phyloP scores from a whole-genome alignment of 2,329 filamentous ascomycete genomes.

The Microdochium paspali region DNA sequence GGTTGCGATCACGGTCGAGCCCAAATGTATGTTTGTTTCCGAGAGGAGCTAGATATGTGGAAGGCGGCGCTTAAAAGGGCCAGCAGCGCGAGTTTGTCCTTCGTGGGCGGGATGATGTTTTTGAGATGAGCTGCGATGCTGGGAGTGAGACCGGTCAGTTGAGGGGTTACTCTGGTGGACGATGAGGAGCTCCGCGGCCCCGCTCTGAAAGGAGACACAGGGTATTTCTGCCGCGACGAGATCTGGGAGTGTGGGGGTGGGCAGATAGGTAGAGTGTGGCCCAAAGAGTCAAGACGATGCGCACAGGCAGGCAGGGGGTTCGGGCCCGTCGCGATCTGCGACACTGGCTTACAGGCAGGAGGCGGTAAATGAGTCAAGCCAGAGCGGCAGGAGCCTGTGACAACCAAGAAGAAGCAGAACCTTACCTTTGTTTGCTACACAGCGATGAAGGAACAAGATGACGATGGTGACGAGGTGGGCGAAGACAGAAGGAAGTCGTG shows the following conservation, averaged over 20 bases:
- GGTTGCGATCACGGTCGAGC: slow-evolving; percentile 5
- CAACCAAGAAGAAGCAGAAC: background rate
- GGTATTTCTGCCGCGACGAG: background rate
- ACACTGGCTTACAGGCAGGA: background rate
- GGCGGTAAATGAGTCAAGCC: background rate
- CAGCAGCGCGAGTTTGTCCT: no score
- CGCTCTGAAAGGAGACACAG: background rate
- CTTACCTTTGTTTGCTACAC: background rate
- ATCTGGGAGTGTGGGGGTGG: background rate
- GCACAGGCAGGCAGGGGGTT: background rate
- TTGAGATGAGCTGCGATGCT: background rate
- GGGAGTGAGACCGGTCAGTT: background rate
- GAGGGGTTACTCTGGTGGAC: background rate
- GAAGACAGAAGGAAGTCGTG: no score
- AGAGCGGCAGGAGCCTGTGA: background rate
- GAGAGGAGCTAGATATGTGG: no score
- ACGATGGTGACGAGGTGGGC: no score
- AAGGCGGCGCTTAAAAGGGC: no score
- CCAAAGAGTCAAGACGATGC: background rate
- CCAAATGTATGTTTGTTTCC: no score
- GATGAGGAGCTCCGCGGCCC: background rate
- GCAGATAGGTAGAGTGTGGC: background rate
- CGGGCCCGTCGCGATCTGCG: background rate
- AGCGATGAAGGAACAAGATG: no score
- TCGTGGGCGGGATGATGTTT: background rate